phyloP scores from a whole-genome alignment of 176 grass and related monocot genomes.

The Alopecurus myosuroides region DNA sequence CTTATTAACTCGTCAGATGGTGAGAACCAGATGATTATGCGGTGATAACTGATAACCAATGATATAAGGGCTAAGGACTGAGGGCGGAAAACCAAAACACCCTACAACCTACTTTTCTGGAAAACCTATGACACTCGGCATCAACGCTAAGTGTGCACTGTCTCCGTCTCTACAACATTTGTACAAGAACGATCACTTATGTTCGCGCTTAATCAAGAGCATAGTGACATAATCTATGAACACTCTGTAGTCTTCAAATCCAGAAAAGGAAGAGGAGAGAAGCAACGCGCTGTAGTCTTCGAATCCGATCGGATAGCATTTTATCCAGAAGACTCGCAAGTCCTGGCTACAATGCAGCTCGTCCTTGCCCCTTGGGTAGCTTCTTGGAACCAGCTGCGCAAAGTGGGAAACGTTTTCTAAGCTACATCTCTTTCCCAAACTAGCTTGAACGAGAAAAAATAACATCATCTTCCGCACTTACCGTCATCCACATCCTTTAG shows the following conservation, averaged over 20 bases:
- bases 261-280: neutral
- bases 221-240: neutral
- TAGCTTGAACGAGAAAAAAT: neutral
- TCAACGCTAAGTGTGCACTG: neutral
- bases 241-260: too few relatives aligned
- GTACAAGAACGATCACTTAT: neutral
- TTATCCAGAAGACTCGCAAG: neutral
- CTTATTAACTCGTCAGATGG: neutral
- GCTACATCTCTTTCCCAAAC: neutral
- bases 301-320: neutral
- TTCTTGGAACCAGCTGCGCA: constrained; percentile 72
- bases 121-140: neutral
- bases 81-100: neutral
- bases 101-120: neutral
- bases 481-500: constrained; percentile 88
- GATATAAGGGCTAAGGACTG: neutral
- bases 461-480: constrained; percentile 26
- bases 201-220: neutral
- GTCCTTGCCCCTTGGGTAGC: constrained; percentile 62
- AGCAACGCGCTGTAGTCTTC: neutral
- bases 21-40: neutral
- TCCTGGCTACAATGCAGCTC: constrained; percentile 45
- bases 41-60: neutral
- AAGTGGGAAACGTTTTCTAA: neutral
- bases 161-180: neutral